A percentile compares a stretch with the other conserved stretches of the same genome.
Evolutionary conservation across 257 asterid genomes (phyloP).

Genomic region (Primulina tabacum): DNA sequence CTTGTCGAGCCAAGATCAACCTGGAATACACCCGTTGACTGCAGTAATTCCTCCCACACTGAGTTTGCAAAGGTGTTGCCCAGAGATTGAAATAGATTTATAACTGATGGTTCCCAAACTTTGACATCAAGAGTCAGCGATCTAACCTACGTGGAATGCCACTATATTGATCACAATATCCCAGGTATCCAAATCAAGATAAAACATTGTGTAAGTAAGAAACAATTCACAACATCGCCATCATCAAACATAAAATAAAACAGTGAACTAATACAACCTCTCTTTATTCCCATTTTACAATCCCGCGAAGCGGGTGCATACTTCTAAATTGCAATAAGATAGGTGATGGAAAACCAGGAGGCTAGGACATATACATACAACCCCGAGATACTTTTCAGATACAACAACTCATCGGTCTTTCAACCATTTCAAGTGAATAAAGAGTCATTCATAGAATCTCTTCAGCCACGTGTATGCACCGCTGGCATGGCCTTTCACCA

Average conservation of each 20-base stretch:
- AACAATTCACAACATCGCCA: neutral
- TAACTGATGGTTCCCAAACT: constrained; percentile 97
- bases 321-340: neutral
- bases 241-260: neutral
- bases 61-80: constrained; percentile 89
- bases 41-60: constrained; percentile 90
- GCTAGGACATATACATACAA: neutral
- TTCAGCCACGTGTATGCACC: neutral
- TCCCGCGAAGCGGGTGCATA: neutral
- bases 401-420: neutral
- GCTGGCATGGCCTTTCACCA: neutral
- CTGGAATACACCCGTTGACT: constrained; percentile 67
- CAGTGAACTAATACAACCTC: neutral
- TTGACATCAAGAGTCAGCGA: constrained; percentile 96
- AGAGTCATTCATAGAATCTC: neutral
- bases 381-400: neutral
- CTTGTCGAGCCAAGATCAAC: constrained; percentile 63
- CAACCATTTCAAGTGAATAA: neutral
- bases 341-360: constrained; percentile 1
- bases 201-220: neutral
- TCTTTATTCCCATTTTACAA: neutral
- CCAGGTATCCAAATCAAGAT: neutral
- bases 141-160: constrained; percentile 65
- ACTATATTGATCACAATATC: constrained; percentile 22
- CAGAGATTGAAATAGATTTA: constrained; percentile 82